Percentiles rank a stretch among this genome's conserved stretches.
These are phyloP conservation scores for Fraxinus greggii DNA, from an alignment of 305 asterid species.

Conservation along the genomic window DNA sequence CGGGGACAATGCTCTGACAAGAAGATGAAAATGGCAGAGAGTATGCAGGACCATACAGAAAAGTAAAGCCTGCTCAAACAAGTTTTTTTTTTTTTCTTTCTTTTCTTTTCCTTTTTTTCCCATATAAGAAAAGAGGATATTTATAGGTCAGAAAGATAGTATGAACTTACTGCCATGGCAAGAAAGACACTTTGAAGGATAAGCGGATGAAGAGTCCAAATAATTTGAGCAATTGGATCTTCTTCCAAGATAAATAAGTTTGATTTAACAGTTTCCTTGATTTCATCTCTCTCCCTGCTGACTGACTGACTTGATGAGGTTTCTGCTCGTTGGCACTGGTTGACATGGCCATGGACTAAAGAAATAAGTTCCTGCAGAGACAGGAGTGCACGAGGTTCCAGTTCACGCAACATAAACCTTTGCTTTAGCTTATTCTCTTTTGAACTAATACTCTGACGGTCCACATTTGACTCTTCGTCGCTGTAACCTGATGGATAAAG, in stretches of 20 bases:
- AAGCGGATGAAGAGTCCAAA: slow-evolving; percentile 75
- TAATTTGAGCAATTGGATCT: slow-evolving; percentile 65
- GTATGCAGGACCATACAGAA: slow-evolving; percentile 21
- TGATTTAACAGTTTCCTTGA: slow-evolving; percentile 26
- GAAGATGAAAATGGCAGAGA: slow-evolving; percentile 17
- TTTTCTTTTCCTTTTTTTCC: not conserved
- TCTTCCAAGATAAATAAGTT: slow-evolving; percentile 51
- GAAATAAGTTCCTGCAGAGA: slow-evolving; percentile 73
- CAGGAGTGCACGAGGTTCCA: slow-evolving; percentile 55
- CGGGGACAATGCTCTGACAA: slow-evolving; percentile 11
- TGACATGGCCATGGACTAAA: slow-evolving; percentile 60
- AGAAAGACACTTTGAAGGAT: slow-evolving; percentile 58
- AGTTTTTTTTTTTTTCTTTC: slow-evolving; percentile 5
- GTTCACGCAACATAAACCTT: slow-evolving; percentile 45
- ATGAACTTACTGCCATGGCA: slow-evolving; percentile 72
- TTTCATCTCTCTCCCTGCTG: slow-evolving; percentile 35
- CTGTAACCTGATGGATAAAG: slow-evolving; percentile 33
- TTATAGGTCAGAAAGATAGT: not conserved
- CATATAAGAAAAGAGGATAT: slow-evolving; percentile 7
- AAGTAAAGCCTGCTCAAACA: slow-evolving; percentile 24
- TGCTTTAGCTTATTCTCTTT: slow-evolving; percentile 37
- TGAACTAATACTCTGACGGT: slow-evolving; percentile 33
- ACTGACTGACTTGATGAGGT: slow-evolving; percentile 33
- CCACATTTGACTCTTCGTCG: slow-evolving; percentile 33
- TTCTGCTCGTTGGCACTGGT: slow-evolving; percentile 43